These are phyloP conservation scores for Prunus mongolica DNA, from an alignment of 306 rosid genomes.

Conservation along the genomic window DNA sequence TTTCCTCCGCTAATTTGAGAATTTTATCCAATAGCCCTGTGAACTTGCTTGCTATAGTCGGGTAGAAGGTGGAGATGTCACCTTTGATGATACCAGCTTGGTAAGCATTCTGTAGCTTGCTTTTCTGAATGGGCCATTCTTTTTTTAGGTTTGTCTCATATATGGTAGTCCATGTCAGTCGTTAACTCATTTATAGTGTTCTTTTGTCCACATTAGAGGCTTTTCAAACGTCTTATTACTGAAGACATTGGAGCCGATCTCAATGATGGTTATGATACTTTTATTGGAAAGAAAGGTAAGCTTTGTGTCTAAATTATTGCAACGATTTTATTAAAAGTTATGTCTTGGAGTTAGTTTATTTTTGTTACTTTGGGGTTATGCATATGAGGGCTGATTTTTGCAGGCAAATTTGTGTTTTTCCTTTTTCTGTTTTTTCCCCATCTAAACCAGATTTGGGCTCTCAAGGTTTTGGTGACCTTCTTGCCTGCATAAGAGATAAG, in stretches of 20 bases:
- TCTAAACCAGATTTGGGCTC: conserved; percentile 74
- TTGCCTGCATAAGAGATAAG: conserved; percentile 83
- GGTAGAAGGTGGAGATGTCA: conserved; percentile 83
- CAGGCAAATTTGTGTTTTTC: conserved; percentile 1
- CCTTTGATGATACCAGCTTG: conserved; percentile 80
- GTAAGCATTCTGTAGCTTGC: conserved; percentile 42
- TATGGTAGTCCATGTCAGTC: background rate
- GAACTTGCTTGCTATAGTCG: conserved; percentile 90
- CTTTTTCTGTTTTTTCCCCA: conserved; percentile 5
- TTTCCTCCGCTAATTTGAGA: conserved; percentile 16
- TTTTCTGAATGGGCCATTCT: background rate
- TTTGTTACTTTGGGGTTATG: conserved; percentile 10
- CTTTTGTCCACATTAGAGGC: conserved; percentile 55
- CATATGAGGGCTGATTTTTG: conserved; percentile 17
- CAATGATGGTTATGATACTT: conserved; percentile 82
- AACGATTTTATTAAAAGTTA: background rate
- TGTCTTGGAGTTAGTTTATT: background rate
- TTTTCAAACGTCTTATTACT: conserved; percentile 81
- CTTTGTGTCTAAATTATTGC: background rate
- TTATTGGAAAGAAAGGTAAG: conserved; percentile 64
- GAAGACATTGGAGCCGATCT: conserved; percentile 92
- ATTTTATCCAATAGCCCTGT: conserved; percentile 57
- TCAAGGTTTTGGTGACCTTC: conserved; percentile 86
- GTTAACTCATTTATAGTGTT: background rate
- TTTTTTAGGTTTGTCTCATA: background rate